Evolutionary conservation across 495 filamentous ascomycete species (phyloP).

Genomic region (Penicillium macrosclerotiorum): DNA sequence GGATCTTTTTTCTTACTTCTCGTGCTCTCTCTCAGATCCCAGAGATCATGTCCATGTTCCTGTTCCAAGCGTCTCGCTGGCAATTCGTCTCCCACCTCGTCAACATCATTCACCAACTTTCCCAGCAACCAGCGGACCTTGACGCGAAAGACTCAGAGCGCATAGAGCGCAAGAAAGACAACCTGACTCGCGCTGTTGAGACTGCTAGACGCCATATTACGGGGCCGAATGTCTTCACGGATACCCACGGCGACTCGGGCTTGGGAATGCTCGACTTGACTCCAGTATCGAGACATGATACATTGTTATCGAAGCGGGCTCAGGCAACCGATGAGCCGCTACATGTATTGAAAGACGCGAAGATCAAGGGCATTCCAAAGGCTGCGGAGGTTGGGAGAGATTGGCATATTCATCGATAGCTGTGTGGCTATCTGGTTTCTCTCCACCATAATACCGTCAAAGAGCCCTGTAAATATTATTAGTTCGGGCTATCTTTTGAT

Average conservation of each 20-base stretch:
- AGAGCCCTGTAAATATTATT: too few species aligned
- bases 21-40: conserved; percentile 54
- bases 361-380: conserved; percentile 50
- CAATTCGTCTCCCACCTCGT: conserved; percentile 70
- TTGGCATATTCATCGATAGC: conserved; percentile 41
- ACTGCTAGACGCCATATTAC: conserved; percentile 32
- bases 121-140: conserved; percentile 15
- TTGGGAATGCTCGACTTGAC: conserved; percentile 32
- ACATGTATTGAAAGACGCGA: conserved; percentile 30
- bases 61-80: conserved; percentile 85
- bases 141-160: conserved; percentile 28
- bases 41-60: conserved; percentile 77
- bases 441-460: not conserved
- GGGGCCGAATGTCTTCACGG: conserved; percentile 35
- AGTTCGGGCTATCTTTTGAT: too few species aligned
- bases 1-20: conserved; percentile 9
- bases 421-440: not conserved
- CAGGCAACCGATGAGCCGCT: conserved; percentile 23
- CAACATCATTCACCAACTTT: conserved; percentile 53
- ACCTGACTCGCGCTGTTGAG: conserved; percentile 39
- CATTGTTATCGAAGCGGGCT: conserved; percentile 27
- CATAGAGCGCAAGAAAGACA: conserved; percentile 39
- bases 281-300: conserved; percentile 25
- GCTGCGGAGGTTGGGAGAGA: conserved; percentile 44
- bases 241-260: conserved; percentile 16